Conservation (phyloP, 2,329 filamentous ascomycete species). For the Capronia americana region DNA sequence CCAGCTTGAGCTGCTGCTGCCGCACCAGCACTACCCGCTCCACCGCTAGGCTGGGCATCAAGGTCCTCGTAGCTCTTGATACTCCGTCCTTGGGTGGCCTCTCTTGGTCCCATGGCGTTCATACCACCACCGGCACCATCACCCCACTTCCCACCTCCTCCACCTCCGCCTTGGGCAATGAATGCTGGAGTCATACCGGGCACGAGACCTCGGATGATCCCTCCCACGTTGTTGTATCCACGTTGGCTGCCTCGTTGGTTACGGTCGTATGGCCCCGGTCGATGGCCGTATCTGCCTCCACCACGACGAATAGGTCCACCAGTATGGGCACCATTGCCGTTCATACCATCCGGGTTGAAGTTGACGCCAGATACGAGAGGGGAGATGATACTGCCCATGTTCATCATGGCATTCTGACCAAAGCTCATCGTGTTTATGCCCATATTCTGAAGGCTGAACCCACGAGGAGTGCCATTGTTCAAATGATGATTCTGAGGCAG, state of each 20-base stretch:
- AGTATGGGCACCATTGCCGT: slow-evolving; percentile 57
- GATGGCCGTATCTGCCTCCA: slow-evolving; percentile 66
- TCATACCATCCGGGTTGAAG: slow-evolving; percentile 54
- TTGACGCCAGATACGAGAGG: slow-evolving; percentile 51
- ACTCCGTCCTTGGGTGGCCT: slow-evolving; percentile 90
- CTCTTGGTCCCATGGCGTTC: slow-evolving; percentile 77
- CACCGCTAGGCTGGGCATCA: slow-evolving; percentile 65
- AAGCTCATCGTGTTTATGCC: slow-evolving; percentile 56
- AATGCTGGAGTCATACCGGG: slow-evolving; percentile 53
- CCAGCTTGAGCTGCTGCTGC: slow-evolving; percentile 30
- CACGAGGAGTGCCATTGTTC: slow-evolving; percentile 82
- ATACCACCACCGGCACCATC: slow-evolving; percentile 75
- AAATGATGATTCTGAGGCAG: slow-evolving; percentile 73
- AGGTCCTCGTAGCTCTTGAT: slow-evolving; percentile 98
- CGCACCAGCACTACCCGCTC: slow-evolving; percentile 46
- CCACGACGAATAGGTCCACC: slow-evolving; percentile 73
- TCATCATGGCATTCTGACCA: slow-evolving; percentile 59
- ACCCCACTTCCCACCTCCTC: slow-evolving; percentile 67
- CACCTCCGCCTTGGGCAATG: slow-evolving; percentile 51
- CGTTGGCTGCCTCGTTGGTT: slow-evolving; percentile 44
- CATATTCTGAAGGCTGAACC: slow-evolving; percentile 81
- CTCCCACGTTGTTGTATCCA: slow-evolving; percentile 43
- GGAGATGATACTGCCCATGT: slow-evolving; percentile 35
- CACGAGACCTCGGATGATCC: slow-evolving; percentile 48
- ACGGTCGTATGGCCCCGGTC: slow-evolving; percentile 73